phyloP scores from a whole-genome alignment of 1,139 yeast species.

The Taiozyma sp. region DNA sequence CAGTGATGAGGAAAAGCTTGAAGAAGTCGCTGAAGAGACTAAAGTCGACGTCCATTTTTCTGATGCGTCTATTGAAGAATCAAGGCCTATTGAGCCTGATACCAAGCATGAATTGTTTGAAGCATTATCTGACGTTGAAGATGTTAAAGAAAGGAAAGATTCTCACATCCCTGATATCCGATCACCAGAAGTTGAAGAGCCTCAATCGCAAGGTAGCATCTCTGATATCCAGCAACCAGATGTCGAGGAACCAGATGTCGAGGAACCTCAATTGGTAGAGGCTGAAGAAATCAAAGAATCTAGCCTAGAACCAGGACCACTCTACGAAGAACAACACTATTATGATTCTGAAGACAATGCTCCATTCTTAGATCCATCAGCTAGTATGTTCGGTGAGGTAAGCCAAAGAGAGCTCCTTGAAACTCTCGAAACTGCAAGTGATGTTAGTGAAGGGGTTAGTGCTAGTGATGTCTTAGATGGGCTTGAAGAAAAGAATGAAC shows the following conservation, averaged over 20 bases:
- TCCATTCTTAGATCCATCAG: constrained; percentile 19
- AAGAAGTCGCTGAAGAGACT: background rate
- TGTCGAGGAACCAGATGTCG: too few relatives aligned
- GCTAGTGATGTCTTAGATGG: constrained; percentile 2
- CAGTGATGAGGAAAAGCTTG: background rate
- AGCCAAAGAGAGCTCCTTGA: constrained; percentile 7
- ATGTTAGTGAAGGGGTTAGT: constrained; percentile 3
- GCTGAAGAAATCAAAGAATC: background rate
- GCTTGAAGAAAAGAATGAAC: background rate
- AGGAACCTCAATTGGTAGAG: background rate
- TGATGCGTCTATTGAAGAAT: background rate
- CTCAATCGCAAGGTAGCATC: background rate
- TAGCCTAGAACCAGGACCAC: background rate
- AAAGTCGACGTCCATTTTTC: background rate
- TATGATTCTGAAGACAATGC: constrained; percentile 22
- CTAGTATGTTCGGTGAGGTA: constrained; percentile 20
- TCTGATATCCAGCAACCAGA: too few relatives aligned
- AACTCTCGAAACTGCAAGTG: constrained; percentile 1
- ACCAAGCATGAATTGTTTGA: background rate
- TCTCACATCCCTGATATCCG: background rate
- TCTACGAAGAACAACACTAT: constrained; percentile 14
- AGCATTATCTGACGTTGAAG: background rate
- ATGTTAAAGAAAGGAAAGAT: background rate
- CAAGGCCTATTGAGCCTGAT: background rate
- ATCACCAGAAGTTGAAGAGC: background rate